phyloP scores from a whole-genome alignment of 257 asterid species.

The Solanum etuberosum region DNA sequence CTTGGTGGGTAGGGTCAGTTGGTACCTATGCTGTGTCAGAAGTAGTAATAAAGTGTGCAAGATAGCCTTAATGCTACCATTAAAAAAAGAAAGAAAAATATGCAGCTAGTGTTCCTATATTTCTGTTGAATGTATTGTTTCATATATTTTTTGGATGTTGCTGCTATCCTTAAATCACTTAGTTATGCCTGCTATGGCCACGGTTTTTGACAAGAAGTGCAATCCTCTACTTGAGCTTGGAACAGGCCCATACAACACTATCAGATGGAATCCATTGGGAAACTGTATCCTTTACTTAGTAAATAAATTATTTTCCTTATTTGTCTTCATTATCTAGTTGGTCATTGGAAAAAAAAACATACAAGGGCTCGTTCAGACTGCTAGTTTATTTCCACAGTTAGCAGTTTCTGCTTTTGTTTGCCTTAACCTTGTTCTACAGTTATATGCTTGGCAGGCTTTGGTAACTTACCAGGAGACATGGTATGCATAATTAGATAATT shows the following conservation, averaged over 20 bases:
- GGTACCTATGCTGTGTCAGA: neutral
- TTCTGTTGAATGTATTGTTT: neutral
- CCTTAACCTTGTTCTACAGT: constrained; percentile 62
- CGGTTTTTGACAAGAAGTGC: constrained; percentile 89
- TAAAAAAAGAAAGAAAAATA: neutral
- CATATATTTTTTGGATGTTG: neutral
- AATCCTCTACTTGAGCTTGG: constrained; percentile 93
- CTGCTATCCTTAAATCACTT: constrained; percentile 43
- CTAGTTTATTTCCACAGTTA: neutral
- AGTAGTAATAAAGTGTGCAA: neutral
- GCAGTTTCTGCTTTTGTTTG: constrained; percentile 5
- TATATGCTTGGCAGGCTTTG: constrained; percentile 95
- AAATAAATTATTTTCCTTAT: neutral
- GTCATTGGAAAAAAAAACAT: neutral
- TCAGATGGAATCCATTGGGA: constrained; percentile 98
- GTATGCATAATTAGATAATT: constrained; percentile 28
- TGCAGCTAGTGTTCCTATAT: neutral
- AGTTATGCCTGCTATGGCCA: constrained; percentile 98
- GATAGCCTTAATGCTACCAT: neutral
- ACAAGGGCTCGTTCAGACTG: neutral
- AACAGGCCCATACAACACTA: constrained; percentile 82
- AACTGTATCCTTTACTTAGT: constrained; percentile 69
- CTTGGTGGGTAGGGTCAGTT: neutral
- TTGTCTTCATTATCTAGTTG: neutral
- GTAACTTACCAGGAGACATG: constrained; percentile 97